Conservation (phyloP, 176 grass and related monocot species). For the Eleusine coracana region DNA sequence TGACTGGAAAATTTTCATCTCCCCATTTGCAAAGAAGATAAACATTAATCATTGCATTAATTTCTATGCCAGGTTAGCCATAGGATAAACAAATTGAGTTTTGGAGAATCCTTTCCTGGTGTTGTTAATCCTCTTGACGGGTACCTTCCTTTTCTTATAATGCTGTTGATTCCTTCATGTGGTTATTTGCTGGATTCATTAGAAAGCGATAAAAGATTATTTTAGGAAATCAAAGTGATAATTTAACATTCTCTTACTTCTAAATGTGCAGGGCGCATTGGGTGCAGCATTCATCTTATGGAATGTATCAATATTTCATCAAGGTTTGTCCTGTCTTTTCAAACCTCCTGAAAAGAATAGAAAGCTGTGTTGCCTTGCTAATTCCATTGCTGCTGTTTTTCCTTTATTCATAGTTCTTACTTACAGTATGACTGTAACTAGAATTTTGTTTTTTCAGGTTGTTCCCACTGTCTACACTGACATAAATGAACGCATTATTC, state of each 20-base stretch:
- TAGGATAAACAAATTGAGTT: constrained; percentile 85
- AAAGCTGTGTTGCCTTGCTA: constrained; percentile 3
- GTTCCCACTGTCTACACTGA: constrained; percentile 86
- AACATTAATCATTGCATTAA: constrained; percentile 24
- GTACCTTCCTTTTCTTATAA: constrained; percentile 54
- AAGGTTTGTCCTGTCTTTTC: constrained; percentile 65
- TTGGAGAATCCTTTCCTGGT: constrained; percentile 93
- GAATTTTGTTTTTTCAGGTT: constrained; percentile 60
- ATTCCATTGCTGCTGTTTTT: constrained; percentile 29
- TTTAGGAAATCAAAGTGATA: neutral
- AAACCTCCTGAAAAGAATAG: constrained; percentile 8
- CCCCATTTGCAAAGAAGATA: neutral
- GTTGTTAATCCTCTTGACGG: constrained; percentile 91
- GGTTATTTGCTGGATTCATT: neutral
- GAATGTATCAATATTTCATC: constrained; percentile 97
- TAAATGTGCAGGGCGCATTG: constrained; percentile 66
- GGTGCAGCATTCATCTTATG: constrained; percentile 79
- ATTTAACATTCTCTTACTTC: constrained; percentile 36
- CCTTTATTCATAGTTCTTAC: neutral
- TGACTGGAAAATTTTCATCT: constrained; percentile 22
- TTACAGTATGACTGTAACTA: neutral
- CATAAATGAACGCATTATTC: constrained; percentile 85
- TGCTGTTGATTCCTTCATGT: constrained; percentile 32
- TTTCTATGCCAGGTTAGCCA: constrained; percentile 79
- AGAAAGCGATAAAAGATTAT: neutral